Conservation (phyloP, 495 filamentous ascomycete species). For the Patellaria atrata region DNA sequence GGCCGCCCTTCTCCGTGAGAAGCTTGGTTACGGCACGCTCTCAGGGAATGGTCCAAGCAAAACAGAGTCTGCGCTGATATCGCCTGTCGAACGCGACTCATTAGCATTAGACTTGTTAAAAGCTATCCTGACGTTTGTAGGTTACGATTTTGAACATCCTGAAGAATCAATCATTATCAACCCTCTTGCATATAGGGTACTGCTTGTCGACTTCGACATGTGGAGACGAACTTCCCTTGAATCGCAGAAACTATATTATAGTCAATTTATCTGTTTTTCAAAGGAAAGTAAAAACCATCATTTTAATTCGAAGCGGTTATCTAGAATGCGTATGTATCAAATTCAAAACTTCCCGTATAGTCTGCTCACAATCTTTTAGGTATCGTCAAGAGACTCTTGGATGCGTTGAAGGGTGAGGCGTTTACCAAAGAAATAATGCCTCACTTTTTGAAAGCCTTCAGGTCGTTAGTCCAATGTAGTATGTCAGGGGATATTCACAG, state of each 20-base stretch:
- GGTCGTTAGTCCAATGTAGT: constrained; percentile 60
- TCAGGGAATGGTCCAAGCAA: constrained; percentile 24
- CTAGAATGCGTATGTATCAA: constrained; percentile 68
- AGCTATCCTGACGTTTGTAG: constrained; percentile 70
- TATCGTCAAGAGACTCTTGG: constrained; percentile 75
- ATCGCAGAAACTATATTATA: constrained; percentile 79
- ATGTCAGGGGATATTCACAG: constrained; percentile 69
- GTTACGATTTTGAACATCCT: constrained; percentile 61
- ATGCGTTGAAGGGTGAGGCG: constrained; percentile 75
- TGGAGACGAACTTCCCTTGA: constrained; percentile 65
- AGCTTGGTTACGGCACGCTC: constrained; percentile 43
- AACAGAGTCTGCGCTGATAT: constrained; percentile 15
- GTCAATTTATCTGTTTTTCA: constrained; percentile 75
- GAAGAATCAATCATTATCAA: constrained; percentile 87
- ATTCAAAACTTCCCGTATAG: not conserved
- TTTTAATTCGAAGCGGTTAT: constrained; percentile 75
- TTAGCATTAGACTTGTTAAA: constrained; percentile 57
- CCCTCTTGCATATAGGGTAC: constrained; percentile 78
- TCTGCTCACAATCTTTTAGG: constrained; percentile 34
- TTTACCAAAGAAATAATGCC: constrained; percentile 53
- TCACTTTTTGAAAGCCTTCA: constrained; percentile 63
- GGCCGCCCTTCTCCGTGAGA: constrained; percentile 58
- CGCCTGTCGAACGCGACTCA: constrained; percentile 42
- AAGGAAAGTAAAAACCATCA: constrained; percentile 74
- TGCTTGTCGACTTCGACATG: constrained; percentile 81